Evolutionary conservation across 768 basidiomycete genomes (phyloP).

Genomic region (Boletellus ananas): DNA sequence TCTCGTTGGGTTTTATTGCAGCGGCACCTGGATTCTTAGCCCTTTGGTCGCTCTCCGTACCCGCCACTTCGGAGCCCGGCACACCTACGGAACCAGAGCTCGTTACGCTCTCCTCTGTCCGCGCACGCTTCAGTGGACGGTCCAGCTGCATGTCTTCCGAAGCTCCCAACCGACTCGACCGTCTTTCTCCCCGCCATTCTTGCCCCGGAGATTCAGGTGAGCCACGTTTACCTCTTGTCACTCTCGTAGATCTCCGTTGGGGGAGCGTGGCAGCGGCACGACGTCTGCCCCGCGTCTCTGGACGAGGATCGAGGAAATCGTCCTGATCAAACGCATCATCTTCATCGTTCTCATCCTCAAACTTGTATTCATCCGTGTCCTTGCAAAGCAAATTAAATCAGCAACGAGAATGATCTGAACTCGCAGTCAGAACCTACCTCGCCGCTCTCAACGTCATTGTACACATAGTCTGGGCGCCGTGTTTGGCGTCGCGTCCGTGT

Average conservation of each 20-base stretch:
- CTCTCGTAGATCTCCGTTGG: conserved; percentile 54
- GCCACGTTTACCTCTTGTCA: conserved; percentile 48
- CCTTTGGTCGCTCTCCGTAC: conserved; percentile 36
- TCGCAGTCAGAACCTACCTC: conserved; percentile 30
- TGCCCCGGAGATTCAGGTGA: conserved; percentile 47
- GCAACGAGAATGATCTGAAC: conserved; percentile 20
- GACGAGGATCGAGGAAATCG: conserved; percentile 35
- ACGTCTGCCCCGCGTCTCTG: conserved; percentile 43
- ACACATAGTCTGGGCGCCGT: conserved; percentile 77
- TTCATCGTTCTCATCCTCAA: conserved; percentile 64
- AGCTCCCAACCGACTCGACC: conserved; percentile 64
- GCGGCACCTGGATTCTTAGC: conserved; percentile 58
- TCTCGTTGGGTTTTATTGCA: conserved; percentile 65
- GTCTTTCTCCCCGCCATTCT: conserved; percentile 71
- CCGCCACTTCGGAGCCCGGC: conserved; percentile 22
- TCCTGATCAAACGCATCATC: conserved; percentile 50
- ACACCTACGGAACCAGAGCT: conserved; percentile 44
- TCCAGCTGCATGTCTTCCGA: conserved; percentile 50
- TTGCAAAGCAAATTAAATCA: conserved; percentile 23
- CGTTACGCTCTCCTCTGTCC: conserved; percentile 70
- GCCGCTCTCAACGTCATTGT: conserved; percentile 66
- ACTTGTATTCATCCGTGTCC: conserved; percentile 63
- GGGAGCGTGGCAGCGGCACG: conserved; percentile 33
- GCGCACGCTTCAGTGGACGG: conserved; percentile 62
- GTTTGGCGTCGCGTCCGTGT: conserved; percentile 75